phyloP scores from a whole-genome alignment of 2,329 filamentous ascomycete species.

The Hortaea sp. region DNA sequence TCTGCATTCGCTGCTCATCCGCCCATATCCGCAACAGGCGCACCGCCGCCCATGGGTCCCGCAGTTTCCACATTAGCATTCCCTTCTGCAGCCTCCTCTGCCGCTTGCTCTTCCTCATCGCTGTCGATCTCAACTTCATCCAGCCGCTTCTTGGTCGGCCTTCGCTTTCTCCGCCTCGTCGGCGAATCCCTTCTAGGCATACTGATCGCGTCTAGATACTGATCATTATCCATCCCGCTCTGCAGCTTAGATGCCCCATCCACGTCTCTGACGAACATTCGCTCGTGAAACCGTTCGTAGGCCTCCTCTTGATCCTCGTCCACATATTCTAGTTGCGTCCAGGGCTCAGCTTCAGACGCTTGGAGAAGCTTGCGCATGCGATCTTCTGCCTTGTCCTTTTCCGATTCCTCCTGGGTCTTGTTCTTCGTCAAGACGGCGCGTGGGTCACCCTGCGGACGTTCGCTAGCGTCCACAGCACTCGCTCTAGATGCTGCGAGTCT shows the following conservation, averaged over 20 bases:
- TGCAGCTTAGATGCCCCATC: slow-evolving; percentile 39
- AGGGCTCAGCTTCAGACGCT: slow-evolving; percentile 69
- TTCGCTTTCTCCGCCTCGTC: slow-evolving; percentile 29
- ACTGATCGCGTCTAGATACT: slow-evolving; percentile 55
- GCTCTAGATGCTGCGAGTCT: slow-evolving; percentile 34
- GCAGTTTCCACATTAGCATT: too few species aligned
- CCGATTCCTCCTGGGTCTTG: slow-evolving; percentile 44
- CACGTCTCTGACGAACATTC: slow-evolving; percentile 50
- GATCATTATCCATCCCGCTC: slow-evolving; percentile 46
- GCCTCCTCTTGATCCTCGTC: slow-evolving; percentile 69
- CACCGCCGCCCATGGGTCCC: too few species aligned
- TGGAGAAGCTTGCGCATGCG: slow-evolving; percentile 55
- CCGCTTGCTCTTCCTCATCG: slow-evolving; percentile 1
- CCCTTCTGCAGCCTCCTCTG: too few species aligned
- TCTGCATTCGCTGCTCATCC: too few species aligned
- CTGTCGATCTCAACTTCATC: slow-evolving; percentile 4
- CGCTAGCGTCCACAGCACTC: slow-evolving; percentile 37
- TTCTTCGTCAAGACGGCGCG: slow-evolving; percentile 14
- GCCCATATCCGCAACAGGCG: too few species aligned
- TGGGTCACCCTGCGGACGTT: slow-evolving; percentile 20
- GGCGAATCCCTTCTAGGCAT: slow-evolving; percentile 34
- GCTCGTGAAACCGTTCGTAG: slow-evolving; percentile 66
- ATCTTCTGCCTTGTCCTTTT: slow-evolving; percentile 59
- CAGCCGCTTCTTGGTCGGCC: slow-evolving; percentile 8
- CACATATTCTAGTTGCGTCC: slow-evolving; percentile 68